These are phyloP conservation scores for Teunomyces atbi DNA, from an alignment of 805 yeast species.

Conservation along the genomic window DNA sequence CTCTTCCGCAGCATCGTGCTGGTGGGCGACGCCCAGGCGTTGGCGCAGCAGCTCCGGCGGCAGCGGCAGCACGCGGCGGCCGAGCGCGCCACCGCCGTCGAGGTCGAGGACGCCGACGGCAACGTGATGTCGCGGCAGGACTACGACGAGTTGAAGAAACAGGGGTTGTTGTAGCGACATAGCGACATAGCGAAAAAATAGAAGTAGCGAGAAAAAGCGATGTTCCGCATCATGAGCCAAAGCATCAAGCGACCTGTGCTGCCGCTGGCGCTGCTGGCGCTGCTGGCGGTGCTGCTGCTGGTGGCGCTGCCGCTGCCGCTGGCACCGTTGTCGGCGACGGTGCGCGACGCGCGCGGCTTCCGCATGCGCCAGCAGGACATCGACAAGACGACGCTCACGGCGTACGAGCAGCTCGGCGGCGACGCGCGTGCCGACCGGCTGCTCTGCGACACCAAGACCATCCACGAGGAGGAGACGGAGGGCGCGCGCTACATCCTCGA, in stretches of 20 bases:
- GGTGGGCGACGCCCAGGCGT: slow-evolving; percentile 63
- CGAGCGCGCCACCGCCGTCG: slow-evolving; percentile 56
- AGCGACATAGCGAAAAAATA: background rate
- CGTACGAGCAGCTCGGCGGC: slow-evolving; percentile 42
- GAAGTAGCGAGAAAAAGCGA: background rate
- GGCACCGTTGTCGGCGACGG: background rate
- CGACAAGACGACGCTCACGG: slow-evolving; percentile 42
- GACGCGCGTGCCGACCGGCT: slow-evolving; percentile 16
- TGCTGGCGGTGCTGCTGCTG: no score
- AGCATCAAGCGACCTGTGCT: slow-evolving; percentile 4
- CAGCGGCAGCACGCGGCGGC: slow-evolving; percentile 41
- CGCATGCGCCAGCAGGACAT: slow-evolving; percentile 42
- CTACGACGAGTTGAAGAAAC: slow-evolving; percentile 80
- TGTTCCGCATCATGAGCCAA: background rate
- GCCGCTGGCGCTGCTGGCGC: background rate
- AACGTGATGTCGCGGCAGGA: slow-evolving; percentile 86
- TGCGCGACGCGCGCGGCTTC: slow-evolving; percentile 47
- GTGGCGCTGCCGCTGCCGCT: background rate
- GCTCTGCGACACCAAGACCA: slow-evolving; percentile 29
- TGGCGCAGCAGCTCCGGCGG: slow-evolving; percentile 52
- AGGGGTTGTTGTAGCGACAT: slow-evolving; percentile 64
- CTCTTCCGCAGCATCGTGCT: slow-evolving; percentile 62
- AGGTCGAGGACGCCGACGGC: slow-evolving; percentile 91
- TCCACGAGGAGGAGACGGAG: slow-evolving; percentile 56
- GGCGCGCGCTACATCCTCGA: slow-evolving; percentile 56